These are phyloP conservation scores for Peronospora belbahrii DNA, from an alignment of 352 stramenopile genomes.

Conservation along the genomic window DNA sequence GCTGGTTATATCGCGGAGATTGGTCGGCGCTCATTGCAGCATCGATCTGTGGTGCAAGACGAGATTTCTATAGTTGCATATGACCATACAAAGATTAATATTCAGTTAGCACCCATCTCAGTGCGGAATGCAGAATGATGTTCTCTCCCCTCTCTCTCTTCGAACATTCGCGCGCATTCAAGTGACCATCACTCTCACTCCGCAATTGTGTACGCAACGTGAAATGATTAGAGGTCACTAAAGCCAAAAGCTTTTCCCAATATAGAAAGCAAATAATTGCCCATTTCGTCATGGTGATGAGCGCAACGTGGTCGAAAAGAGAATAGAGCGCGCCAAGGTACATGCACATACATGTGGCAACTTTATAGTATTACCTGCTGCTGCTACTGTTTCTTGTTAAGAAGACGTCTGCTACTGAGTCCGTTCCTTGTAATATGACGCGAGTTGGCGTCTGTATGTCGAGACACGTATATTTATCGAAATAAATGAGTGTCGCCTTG, in stretches of 20 bases:
- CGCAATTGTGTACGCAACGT: too few relatives aligned
- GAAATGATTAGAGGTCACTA: too few relatives aligned
- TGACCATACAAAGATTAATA: slow-evolving; percentile 22
- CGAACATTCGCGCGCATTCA: slow-evolving; percentile 4
- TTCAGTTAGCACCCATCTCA: slow-evolving; percentile 1
- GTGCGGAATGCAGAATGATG: slow-evolving; percentile 18
- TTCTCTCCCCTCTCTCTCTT: slow-evolving; percentile 1
- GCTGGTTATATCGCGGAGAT: slow-evolving; percentile 25
- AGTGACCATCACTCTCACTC: slow-evolving; percentile 21
- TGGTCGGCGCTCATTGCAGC: slow-evolving; percentile 37
- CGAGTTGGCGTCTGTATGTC: slow-evolving; percentile 5
- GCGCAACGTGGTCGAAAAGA: not conserved
- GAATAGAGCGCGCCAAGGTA: not conserved
- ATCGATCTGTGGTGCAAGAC: slow-evolving; percentile 22
- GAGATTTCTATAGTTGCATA: slow-evolving; percentile 12
- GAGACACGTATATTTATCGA: slow-evolving; percentile 20
- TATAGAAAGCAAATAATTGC: too few relatives aligned
- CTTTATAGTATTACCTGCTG: slow-evolving; percentile 23
- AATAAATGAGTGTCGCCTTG: slow-evolving; percentile 22
- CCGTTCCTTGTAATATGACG: slow-evolving; percentile 12
- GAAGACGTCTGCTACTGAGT: not conserved
- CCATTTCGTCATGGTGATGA: too few relatives aligned
- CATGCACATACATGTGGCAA: not conserved
- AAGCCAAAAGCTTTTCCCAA: not conserved
- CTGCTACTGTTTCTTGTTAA: too few relatives aligned